A percentile compares a stretch with the other conserved stretches of the same genome.
phyloP scores from a whole-genome alignment of 2,329 filamentous ascomycete genomes.

The Teratosphaeria zuluensis region DNA sequence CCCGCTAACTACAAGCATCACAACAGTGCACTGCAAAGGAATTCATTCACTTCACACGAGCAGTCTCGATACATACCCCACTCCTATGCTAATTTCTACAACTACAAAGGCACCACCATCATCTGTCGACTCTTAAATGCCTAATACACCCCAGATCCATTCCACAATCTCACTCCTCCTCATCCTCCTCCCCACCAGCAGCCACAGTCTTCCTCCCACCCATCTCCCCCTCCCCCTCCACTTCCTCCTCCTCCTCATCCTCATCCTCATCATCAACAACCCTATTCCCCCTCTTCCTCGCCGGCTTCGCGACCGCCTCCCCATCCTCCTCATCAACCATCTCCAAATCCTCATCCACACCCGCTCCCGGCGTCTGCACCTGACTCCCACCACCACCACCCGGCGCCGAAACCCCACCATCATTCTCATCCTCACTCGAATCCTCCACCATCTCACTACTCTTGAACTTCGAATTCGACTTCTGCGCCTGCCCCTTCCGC shows the following conservation, averaged over 20 bases:
- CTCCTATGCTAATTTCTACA: background rate
- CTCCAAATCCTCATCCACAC: conserved; percentile 12
- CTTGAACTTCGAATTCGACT: conserved; percentile 59
- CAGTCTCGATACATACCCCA: background rate
- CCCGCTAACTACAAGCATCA: too few relatives aligned
- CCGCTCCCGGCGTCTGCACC: conserved; percentile 14
- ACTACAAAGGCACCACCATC: background rate
- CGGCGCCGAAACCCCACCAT: conserved; percentile 17
- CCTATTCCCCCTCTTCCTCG: conserved; percentile 22
- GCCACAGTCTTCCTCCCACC: background rate
- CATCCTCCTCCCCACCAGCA: background rate
- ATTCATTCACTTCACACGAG: background rate
- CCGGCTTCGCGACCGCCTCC: conserved; percentile 13
- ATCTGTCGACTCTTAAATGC: background rate
- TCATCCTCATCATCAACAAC: conserved; percentile 27
- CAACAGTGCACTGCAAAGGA: too few relatives aligned
- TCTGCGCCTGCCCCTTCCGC: conserved; percentile 37
- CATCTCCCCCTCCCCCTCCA: background rate
- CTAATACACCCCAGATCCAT: too few relatives aligned
- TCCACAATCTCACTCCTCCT: background rate
- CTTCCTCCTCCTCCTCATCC: conserved; percentile 19
- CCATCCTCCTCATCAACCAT: conserved; percentile 23
- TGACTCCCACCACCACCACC: conserved; percentile 7
- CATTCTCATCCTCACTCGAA: conserved; percentile 48
- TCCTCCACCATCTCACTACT: conserved; percentile 75